These are phyloP conservation scores for Beauveria medogensis DNA, from an alignment of 2,329 filamentous ascomycete genomes.

Conservation along the genomic window DNA sequence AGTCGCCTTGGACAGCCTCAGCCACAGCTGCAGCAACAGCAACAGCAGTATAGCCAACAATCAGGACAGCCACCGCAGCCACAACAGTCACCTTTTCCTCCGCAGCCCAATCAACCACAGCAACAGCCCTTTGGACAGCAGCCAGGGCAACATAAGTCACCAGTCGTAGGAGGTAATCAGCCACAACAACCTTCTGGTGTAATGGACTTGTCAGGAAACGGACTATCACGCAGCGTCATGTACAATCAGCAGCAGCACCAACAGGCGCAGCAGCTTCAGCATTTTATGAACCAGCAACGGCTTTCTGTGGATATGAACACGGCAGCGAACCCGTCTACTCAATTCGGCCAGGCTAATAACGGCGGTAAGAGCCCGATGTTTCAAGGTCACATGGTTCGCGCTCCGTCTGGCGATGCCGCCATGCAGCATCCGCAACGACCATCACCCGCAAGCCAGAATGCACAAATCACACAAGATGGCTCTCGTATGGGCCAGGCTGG, in stretches of 20 bases:
- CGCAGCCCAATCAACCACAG: not conserved
- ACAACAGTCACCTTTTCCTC: not conserved
- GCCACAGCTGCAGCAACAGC: not conserved
- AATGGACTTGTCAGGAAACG: constrained; percentile 6
- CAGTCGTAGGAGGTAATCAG: constrained; percentile 4
- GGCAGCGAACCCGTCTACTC: not conserved
- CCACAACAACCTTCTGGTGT: not conserved
- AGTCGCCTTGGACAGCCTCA: not conserved
- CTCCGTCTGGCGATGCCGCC: constrained; percentile 1
- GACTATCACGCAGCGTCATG: constrained; percentile 1
- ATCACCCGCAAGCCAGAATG: constrained; percentile 1
- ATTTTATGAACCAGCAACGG: constrained; percentile 11
- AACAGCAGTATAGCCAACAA: constrained; percentile 1
- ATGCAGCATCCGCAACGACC: constrained; percentile 10
- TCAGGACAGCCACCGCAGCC: not conserved
- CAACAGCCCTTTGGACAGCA: not conserved
- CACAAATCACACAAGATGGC: constrained; percentile 2
- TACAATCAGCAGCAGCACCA: constrained; percentile 10
- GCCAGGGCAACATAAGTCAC: constrained; percentile 8
- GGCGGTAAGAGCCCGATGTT: constrained; percentile 9
- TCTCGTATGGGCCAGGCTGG: not conserved
- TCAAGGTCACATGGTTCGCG: constrained; percentile 7
- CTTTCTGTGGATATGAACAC: constrained; percentile 7
- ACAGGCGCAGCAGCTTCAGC: constrained; percentile 10
- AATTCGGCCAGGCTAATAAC: not conserved